phyloP scores from a whole-genome alignment of 1,284 basidiomycete species.

The Ustilago xerochloae region DNA sequence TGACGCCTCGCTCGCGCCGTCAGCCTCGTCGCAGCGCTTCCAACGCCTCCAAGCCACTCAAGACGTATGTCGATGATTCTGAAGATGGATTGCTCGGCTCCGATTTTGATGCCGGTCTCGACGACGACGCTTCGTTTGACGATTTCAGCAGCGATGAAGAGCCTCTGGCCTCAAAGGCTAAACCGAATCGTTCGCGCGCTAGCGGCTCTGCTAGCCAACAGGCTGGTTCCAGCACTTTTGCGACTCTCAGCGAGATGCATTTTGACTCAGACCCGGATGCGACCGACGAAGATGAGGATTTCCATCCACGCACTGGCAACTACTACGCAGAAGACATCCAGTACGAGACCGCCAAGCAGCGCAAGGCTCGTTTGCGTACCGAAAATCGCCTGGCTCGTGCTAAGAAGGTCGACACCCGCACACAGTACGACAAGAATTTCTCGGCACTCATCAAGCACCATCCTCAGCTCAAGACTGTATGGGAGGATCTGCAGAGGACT shows the following conservation, averaged over 20 bases:
- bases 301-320: conserved; percentile 27
- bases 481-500: conserved; percentile 80
- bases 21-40: conserved; percentile 37
- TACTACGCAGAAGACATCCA: conserved; percentile 36
- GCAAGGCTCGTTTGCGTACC: conserved; percentile 39
- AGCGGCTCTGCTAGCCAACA: not conserved
- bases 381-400: conserved; percentile 42
- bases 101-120: not conserved
- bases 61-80: conserved; percentile 1
- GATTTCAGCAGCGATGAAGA: conserved; percentile 37
- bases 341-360: conserved; percentile 62
- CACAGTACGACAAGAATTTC: conserved; percentile 41
- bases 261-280: conserved; percentile 23
- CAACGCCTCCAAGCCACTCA: conserved; percentile 10
- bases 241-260: conserved; percentile 14
- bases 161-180: conserved; percentile 14
- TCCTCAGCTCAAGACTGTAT: conserved; percentile 81
- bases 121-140: conserved; percentile 12
- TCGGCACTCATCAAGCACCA: conserved; percentile 66
- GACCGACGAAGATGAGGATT: conserved; percentile 32
- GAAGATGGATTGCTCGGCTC: conserved; percentile 15
- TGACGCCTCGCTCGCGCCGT: conserved; percentile 33
- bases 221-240: conserved; percentile 33
- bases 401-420: conserved; percentile 37
- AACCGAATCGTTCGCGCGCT: not conserved